Base-by-base conservation (phyloP, 371 early-diverging fungal species). In the Apophysomyces elegans region DNA sequence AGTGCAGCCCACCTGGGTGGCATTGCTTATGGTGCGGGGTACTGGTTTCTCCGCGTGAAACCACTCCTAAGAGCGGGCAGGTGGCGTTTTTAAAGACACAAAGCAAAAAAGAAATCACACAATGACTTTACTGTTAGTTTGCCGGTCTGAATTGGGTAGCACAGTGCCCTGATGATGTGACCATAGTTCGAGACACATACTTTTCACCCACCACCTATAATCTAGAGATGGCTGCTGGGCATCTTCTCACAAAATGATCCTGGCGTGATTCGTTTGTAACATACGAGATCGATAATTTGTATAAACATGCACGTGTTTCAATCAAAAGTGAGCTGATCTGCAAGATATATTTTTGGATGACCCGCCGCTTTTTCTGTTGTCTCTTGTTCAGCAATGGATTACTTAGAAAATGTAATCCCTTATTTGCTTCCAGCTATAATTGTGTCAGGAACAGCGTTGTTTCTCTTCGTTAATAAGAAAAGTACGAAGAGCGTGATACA, bases 1-100 rank as follows among this genome's bases (percentile, higher is more conserved):
- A 84, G 85, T 46, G 86, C 88, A 18, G 83, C 79, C 7, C 88
- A 87, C 73, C 59, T 87, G 14, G 88, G 88, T 32, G 88, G 88
- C 5, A 79, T 71, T 11, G 69, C 80, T 13, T 85, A 83, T 64
- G 88, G 88, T n/a, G 77, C 76, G 12, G 83, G 69, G 5, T 87
- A 87, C 58, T 85, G 81, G 74, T 79, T 84, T 21, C 57, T 81
- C 7, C 69, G 78, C n/a, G 79, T 85, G 3, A 70, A 71, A 6
- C 88, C 88, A 2, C 35, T 79, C 43, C 37, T 84, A 9, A 61
- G 72, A 59, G 71, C 73, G 9, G 79, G 84, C 18, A 64, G 79
- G 4, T 71, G 71, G 71, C 62, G 71, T 11, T 32, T 66, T 13
- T 70, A 63, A 50, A 8, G 35, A 14, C 41, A 41, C 41, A 41